Evolutionary conservation across 1,284 basidiomycete genomes (phyloP).

Genomic region (Gomphus bonarii): DNA sequence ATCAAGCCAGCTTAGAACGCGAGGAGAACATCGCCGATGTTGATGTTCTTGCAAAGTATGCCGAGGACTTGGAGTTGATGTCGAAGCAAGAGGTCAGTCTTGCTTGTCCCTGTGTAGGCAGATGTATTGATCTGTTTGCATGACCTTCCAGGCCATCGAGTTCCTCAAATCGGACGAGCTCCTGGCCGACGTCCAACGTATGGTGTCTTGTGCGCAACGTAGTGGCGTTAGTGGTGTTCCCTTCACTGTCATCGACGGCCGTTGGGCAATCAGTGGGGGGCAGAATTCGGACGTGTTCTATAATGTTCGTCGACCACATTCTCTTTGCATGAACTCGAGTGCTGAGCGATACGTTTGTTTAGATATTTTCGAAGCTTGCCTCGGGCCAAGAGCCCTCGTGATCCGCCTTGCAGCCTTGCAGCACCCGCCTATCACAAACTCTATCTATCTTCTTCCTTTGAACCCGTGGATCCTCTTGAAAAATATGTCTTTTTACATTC

Average conservation of each 20-base stretch:
- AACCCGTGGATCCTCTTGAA: too few relatives aligned
- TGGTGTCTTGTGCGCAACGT: constrained; percentile 53
- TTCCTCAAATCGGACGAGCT: constrained; percentile 64
- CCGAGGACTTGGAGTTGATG: constrained; percentile 51
- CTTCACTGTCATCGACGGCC: constrained; percentile 67
- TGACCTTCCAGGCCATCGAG: constrained; percentile 24
- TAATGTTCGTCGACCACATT: constrained; percentile 36
- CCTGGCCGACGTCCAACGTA: constrained; percentile 54
- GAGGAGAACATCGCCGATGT: constrained; percentile 53
- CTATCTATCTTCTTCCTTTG: too few relatives aligned
- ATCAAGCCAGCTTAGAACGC: constrained; percentile 57
- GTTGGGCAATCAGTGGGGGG: constrained; percentile 69
- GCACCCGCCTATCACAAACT: too few relatives aligned
- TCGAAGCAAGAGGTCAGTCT: constrained; percentile 43
- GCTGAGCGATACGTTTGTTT: neutral
- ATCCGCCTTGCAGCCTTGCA: neutral
- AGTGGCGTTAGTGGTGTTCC: constrained; percentile 75
- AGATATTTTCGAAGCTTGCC: constrained; percentile 8
- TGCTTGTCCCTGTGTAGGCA: neutral
- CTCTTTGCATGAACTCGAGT: neutral
- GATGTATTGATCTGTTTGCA: neutral
- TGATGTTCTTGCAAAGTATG: constrained; percentile 49
- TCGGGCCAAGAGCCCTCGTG: constrained; percentile 1
- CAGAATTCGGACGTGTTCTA: constrained; percentile 64
- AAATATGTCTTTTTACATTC: too few relatives aligned